Evolutionary conservation across 257 asterid genomes (phyloP).

Genomic region (Nicotiana benthamiana): DNA sequence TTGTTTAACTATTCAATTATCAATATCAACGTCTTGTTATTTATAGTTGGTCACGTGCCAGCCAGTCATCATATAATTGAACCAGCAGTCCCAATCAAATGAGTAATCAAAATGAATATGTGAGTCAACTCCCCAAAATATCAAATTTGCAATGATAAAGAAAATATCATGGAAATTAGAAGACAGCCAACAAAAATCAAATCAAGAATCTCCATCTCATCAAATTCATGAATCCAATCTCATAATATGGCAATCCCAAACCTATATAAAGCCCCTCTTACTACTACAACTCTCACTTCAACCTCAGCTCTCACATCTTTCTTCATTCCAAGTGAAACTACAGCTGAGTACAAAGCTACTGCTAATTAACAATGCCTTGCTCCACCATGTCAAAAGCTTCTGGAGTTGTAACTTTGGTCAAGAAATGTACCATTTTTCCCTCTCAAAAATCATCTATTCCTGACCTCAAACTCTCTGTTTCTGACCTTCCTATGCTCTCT

Average conservation of each 20-base stretch:
- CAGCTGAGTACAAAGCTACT: too few relatives aligned
- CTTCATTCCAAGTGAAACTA: neutral
- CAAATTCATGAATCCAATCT: constrained; percentile 43
- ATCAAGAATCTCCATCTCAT: neutral
- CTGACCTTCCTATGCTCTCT: constrained; percentile 76
- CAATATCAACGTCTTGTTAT: neutral
- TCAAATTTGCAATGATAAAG: neutral
- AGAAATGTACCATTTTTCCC: constrained; percentile 36
- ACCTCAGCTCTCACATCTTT: constrained; percentile 11
- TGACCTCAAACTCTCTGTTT: constrained; percentile 57
- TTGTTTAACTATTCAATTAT: too few relatives aligned
- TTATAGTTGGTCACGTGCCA: neutral
- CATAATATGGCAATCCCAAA: neutral
- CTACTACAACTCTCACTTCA: constrained; percentile 6
- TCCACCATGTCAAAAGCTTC: neutral
- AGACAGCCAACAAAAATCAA: neutral
- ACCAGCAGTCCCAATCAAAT: neutral
- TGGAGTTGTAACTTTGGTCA: constrained; percentile 10
- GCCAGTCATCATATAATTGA: neutral
- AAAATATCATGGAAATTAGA: neutral
- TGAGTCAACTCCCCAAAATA: neutral
- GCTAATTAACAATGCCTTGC: constrained; percentile 29
- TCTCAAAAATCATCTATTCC: constrained; percentile 23
- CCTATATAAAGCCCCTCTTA: constrained; percentile 28
- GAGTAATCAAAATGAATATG: too few relatives aligned